phyloP scores from a whole-genome alignment of 148 eudicot genomes.

The Oxyria digyna region DNA sequence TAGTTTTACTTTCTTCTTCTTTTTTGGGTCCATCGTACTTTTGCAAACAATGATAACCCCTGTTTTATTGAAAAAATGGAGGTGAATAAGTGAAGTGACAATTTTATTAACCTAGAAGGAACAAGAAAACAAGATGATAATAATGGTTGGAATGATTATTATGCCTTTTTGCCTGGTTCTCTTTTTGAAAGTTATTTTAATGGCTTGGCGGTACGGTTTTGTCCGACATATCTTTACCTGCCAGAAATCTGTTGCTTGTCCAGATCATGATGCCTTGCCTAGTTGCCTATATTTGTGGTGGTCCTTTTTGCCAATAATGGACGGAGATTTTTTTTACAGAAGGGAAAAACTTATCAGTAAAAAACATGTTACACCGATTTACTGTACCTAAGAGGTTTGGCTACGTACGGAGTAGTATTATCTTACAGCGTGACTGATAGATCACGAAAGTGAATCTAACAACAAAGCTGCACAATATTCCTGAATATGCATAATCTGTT shows the following conservation, averaged over 20 bases:
- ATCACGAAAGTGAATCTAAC: too few relatives aligned
- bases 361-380: too few relatives aligned
- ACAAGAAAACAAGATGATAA: neutral
- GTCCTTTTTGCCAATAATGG: neutral
- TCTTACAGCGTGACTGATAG: too few relatives aligned
- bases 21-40: neutral
- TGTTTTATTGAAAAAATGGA: neutral
- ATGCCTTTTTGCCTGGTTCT: neutral
- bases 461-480: too few relatives aligned
- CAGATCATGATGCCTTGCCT: constrained; percentile 5
- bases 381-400: too few relatives aligned
- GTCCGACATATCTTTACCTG: neutral
- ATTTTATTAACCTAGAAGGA: neutral
- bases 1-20: neutral
- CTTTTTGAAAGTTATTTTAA: neutral
- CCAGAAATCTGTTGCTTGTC: constrained; percentile 3
- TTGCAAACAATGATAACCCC: neutral
- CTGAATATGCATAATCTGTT: too few relatives aligned
- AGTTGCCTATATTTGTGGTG: constrained; percentile 1
- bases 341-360: neutral
- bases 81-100: neutral
- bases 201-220: constrained; percentile 1
- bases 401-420: too few relatives aligned
- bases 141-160: neutral
- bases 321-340: neutral